Base-by-base conservation (phyloP, 371 early-diverging fungal species). In the Mucor racemosus region DNA sequence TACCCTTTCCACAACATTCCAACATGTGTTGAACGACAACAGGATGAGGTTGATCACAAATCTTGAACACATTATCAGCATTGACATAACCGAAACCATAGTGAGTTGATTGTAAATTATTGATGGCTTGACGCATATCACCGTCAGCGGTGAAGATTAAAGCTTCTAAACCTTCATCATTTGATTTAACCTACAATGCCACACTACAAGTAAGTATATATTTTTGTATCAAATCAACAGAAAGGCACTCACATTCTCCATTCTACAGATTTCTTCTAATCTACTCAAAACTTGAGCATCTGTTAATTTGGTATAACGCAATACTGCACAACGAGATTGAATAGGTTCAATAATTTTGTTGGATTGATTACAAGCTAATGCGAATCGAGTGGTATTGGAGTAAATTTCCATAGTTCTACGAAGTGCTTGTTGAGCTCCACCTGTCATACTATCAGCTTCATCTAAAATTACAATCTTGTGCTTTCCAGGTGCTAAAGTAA, bases 291-390 rank as follows among this genome's bases (percentile, higher is more conserved):
- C 80, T 73, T 97, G 92, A 58, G 84, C 77, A 67, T 92, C 90
- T 7, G 87, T 83, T 67, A 99, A 79, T 62, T 89, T 89, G 1
- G 89, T 87, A 74, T 92, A 99, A 26, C 95, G 88, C 48, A 99
- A 76, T 61, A 99, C 95, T 13, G 99, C 98, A 78, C 99, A 98
- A 65, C 99, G 91, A 58, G 94, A 94, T 79, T 99, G 99, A 67
- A 99, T 99, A 26, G 99, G 99, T 72, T 99, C 99, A 71, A 99
- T 97, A 69, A 99, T 97, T 79, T 99, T 99, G 74, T 86, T 87
- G 57, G 97, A 93, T 74, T 93, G 84, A 77, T 99, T 99, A 84
- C 99, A 99, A 5, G 99, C 99, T 38, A 99, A 84, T 4, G 97
- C 99, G 83, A 99, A 99, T 57, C 99, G 91, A 7, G 98, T 98